phyloP scores from a whole-genome alignment of 176 grass and related monocot genomes.

The Aegilops tauschii region DNA sequence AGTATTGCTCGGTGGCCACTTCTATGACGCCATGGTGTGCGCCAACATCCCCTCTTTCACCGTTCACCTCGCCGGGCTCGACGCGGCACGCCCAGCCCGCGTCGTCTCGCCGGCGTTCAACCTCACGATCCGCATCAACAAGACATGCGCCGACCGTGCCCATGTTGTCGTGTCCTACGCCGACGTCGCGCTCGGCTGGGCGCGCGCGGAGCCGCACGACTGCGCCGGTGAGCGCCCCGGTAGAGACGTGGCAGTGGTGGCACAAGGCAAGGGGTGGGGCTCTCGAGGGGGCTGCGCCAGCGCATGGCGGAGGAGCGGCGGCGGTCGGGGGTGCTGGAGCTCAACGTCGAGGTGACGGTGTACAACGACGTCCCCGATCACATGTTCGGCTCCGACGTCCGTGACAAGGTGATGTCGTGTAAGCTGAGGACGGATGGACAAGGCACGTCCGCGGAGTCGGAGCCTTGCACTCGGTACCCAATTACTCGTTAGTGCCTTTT shows the following conservation, averaged over 20 bases:
- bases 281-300: neutral
- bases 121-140: neutral
- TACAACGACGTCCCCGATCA: neutral
- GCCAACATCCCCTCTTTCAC: neutral
- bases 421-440: neutral
- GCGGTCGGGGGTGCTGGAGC: neutral
- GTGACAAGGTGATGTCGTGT: neutral
- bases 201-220: neutral
- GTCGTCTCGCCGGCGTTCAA: conserved; percentile 29
- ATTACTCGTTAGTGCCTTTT: neutral
- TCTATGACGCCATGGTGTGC: neutral
- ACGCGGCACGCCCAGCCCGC: neutral
- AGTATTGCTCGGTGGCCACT: too few relatives aligned
- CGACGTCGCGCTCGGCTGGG: conserved; percentile 18
- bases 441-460: neutral
- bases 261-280: conserved; percentile 8
- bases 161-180: neutral
- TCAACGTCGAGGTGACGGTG: neutral
- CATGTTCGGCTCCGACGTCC: neutral
- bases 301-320: conserved; percentile 14
- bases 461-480: neutral
- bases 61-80: conserved; percentile 2
- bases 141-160: neutral
- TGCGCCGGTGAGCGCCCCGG: neutral
- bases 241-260: neutral